phyloP scores from a whole-genome alignment of 306 rosid genomes.

The Echinosophora koreensis region DNA sequence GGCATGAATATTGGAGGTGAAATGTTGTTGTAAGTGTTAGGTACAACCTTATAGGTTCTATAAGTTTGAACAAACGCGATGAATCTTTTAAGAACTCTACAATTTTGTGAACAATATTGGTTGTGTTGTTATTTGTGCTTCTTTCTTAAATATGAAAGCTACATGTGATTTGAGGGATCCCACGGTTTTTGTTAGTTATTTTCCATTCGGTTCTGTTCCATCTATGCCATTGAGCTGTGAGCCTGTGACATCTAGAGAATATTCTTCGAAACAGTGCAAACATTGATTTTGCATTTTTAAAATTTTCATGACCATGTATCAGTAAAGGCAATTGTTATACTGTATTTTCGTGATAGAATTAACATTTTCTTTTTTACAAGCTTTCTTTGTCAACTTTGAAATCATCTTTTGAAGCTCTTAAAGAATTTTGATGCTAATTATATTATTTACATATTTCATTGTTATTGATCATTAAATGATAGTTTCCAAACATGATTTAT shows the following conservation, averaged over 20 bases:
- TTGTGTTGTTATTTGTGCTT: constrained; percentile 16
- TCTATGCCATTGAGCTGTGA: not conserved
- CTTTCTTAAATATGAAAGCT: constrained; percentile 28
- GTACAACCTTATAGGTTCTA: too few species aligned
- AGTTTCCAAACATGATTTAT: too few species aligned
- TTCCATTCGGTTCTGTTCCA: not conserved
- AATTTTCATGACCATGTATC: constrained; percentile 26
- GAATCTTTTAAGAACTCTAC: not conserved
- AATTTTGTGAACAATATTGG: constrained; percentile 5
- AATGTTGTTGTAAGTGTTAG: too few species aligned
- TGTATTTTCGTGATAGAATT: constrained; percentile 13
- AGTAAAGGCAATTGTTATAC: not conserved
- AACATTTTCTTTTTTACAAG: not conserved
- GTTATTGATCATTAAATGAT: too few species aligned
- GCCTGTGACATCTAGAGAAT: not conserved
- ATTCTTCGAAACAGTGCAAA: constrained; percentile 4
- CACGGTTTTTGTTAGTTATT: not conserved
- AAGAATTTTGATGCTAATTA: too few species aligned
- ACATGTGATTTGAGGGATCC: not conserved
- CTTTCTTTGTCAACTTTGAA: too few species aligned
- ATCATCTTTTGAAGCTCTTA: too few species aligned
- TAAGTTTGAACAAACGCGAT: not conserved
- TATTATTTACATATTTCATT: too few species aligned
- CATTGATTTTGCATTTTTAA: constrained; percentile 25
- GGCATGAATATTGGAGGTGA: too few species aligned